phyloP scores from a whole-genome alignment of 108 stramenopile species.

The Nitzschia sp. region DNA sequence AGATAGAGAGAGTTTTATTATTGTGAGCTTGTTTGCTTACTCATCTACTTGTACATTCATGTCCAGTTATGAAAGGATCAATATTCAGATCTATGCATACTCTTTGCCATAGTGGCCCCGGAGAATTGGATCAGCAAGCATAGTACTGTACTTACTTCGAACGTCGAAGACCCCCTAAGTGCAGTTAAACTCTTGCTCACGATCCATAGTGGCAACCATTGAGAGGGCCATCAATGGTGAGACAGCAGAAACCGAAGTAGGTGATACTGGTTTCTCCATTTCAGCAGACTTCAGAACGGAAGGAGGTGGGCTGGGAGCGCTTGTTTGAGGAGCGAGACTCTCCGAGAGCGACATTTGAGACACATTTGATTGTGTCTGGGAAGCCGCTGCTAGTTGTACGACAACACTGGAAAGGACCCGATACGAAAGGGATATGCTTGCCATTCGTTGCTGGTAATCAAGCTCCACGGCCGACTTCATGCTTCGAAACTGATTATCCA shows the following conservation, averaged over 20 bases:
- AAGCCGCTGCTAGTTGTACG: neutral
- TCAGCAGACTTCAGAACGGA: neutral
- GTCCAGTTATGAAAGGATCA: no score
- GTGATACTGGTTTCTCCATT: neutral
- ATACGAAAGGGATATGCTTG: conserved; percentile 15
- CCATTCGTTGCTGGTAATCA: conserved; percentile 33
- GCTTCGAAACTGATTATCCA: conserved; percentile 14
- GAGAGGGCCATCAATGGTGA: conserved; percentile 11
- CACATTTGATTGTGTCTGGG: neutral
- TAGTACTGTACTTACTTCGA: no score
- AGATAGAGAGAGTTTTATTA: no score
- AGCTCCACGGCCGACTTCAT: conserved; percentile 20
- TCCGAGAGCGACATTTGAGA: neutral
- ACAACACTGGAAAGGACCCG: conserved; percentile 17
- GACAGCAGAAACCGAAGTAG: neutral
- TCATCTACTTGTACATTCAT: no score
- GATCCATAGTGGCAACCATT: conserved; percentile 4
- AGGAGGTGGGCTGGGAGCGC: neutral
- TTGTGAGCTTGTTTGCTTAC: no score
- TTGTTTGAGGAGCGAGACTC: neutral
- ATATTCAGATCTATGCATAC: no score
- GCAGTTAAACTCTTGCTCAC: neutral
- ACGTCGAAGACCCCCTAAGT: no score
- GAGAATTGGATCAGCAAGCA: no score
- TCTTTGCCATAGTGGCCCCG: no score